Conservation (phyloP, 2,329 filamentous ascomycete species). For the Neonectria punicea region DNA sequence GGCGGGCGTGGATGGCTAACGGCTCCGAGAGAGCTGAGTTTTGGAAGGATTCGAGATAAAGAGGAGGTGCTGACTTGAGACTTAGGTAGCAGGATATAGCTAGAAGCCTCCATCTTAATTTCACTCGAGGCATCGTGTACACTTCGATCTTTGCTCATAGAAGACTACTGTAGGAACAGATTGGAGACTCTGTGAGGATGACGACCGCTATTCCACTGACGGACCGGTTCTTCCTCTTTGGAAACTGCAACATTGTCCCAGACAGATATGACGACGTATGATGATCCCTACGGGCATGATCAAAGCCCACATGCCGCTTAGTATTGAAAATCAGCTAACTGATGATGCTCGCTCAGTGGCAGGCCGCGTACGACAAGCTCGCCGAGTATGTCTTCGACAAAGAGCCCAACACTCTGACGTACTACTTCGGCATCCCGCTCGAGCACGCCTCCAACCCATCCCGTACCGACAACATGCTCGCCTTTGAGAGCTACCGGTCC, state of each 20-base stretch:
- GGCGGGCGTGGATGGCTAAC: background rate
- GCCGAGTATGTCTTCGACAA: constrained; percentile 47
- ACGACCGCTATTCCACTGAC: constrained; percentile 18
- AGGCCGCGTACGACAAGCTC: constrained; percentile 53
- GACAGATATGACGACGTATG: constrained; percentile 48
- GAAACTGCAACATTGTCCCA: constrained; percentile 51
- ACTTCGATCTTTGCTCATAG: too few relatives aligned
- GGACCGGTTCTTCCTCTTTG: constrained; percentile 36
- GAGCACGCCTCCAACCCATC: constrained; percentile 34
- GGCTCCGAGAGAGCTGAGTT: background rate
- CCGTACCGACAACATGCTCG: constrained; percentile 38
- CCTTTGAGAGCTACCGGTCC: constrained; percentile 37
- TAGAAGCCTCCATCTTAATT: background rate
- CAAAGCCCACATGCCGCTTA: background rate
- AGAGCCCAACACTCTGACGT: constrained; percentile 51
- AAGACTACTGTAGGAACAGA: background rate
- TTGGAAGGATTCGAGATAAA: background rate
- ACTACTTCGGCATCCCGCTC: constrained; percentile 55
- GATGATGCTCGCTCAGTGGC: constrained; percentile 45
- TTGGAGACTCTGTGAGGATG: background rate
- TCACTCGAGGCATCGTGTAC: background rate
- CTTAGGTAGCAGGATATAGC: background rate
- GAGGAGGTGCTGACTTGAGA: background rate
- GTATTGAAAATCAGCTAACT: background rate
- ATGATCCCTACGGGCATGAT: background rate